phyloP scores from a whole-genome alignment of 1,139 yeast genomes.

The Debaryomyces fabryi region DNA sequence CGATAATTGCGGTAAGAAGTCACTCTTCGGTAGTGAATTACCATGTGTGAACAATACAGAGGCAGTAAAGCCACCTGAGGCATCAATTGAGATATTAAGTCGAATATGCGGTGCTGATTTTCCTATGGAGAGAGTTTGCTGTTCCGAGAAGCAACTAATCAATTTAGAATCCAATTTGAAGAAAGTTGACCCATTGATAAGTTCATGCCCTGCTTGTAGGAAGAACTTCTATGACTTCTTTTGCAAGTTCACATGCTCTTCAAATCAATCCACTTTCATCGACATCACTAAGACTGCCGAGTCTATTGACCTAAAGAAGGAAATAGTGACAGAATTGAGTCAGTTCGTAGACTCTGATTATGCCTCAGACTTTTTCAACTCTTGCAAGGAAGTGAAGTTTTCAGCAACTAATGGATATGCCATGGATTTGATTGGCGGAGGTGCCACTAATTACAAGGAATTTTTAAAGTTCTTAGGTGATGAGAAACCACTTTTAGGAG shows the following conservation, averaged over 20 bases:
- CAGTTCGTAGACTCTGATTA: constrained; percentile 60
- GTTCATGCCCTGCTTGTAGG: constrained; percentile 94
- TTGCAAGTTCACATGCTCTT: constrained; percentile 90
- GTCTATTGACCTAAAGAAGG: constrained; percentile 55
- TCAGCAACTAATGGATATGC: constrained; percentile 95
- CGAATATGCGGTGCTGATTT: constrained; percentile 74
- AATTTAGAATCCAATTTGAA: constrained; percentile 55
- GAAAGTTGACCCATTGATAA: constrained; percentile 75
- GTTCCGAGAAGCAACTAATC: constrained; percentile 39
- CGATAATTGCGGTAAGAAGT: constrained; percentile 74
- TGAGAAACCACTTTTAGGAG: constrained; percentile 90
- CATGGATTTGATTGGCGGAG: constrained; percentile 97
- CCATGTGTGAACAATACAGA: constrained; percentile 70
- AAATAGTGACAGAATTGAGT: constrained; percentile 71
- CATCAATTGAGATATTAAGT: constrained; percentile 50
- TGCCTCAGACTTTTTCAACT: constrained; percentile 71
- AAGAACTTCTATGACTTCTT: constrained; percentile 83
- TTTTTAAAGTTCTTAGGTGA: constrained; percentile 91
- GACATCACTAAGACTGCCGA: constrained; percentile 59
- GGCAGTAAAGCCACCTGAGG: constrained; percentile 49
- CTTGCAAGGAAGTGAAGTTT: constrained; percentile 88
- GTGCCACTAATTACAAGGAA: constrained; percentile 71
- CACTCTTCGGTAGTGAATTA: constrained; percentile 74
- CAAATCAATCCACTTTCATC: constrained; percentile 76
- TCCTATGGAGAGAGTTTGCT: constrained; percentile 41